phyloP scores from a whole-genome alignment of 441 rosid genomes.

The Eugenia klotzschiana region DNA sequence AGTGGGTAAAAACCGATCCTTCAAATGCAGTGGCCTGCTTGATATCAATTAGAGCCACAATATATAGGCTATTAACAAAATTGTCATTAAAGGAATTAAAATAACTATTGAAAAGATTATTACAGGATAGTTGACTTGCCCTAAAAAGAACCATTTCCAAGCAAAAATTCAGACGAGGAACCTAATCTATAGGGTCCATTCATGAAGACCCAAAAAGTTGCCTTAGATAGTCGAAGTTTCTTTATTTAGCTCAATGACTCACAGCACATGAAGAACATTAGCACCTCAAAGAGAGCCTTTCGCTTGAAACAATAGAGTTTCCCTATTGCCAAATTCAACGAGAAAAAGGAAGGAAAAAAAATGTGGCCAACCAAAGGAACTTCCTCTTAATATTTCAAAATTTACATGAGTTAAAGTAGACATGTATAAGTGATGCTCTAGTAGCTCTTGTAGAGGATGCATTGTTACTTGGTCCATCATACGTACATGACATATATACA shows the following conservation, averaged over 20 bases:
- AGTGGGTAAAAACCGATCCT: conserved; percentile 81
- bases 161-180: not conserved
- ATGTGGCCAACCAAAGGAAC: not conserved
- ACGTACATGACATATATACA: not conserved
- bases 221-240: not conserved
- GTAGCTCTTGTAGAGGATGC: not conserved
- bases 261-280: not conserved
- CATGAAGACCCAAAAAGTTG: not conserved
- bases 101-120: not conserved
- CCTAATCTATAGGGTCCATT: not conserved
- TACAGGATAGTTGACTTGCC: not conserved
- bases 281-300: not conserved
- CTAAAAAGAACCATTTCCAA: not conserved
- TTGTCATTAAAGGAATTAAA: not conserved
- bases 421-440: not conserved
- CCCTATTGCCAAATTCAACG: not conserved
- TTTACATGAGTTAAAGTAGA: not conserved
- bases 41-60: conserved; percentile 1
- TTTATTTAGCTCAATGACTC: not conserved
- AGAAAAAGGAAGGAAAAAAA: not conserved
- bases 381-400: not conserved
- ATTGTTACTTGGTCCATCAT: not conserved
- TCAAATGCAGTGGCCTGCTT: conserved; percentile 90
- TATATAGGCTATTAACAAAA: not conserved
- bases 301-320: not conserved